phyloP scores from a whole-genome alignment of 192 early-diverging fungal species.

The Paraglomus brasilianum region DNA sequence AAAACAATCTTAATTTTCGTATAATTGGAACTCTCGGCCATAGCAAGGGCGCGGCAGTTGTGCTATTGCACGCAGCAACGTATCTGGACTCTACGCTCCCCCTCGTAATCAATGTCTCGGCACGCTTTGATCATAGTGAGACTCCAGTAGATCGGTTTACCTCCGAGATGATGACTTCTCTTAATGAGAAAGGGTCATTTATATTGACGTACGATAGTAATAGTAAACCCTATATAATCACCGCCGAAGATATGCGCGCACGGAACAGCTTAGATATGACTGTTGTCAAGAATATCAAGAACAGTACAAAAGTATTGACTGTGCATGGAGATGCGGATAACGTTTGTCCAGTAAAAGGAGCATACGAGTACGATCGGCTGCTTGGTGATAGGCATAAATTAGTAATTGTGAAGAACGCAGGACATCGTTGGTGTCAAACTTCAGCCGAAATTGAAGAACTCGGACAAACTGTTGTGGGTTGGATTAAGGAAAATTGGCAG shows the following conservation, averaged over 20 bases:
- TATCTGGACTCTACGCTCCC: slow-evolving; percentile 38
- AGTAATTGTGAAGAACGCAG: slow-evolving; percentile 25
- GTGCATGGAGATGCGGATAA: slow-evolving; percentile 49
- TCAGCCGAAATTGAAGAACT: too few species aligned
- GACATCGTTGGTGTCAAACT: too few species aligned
- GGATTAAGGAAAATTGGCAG: too few species aligned
- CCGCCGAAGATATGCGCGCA: slow-evolving; percentile 36
- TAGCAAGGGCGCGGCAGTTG: slow-evolving; percentile 52
- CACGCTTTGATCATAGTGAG: slow-evolving; percentile 49
- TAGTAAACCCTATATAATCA: slow-evolving; percentile 27
- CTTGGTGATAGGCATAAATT: slow-evolving; percentile 33
- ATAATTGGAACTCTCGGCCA: slow-evolving; percentile 50
- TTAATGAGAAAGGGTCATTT: slow-evolving; percentile 44
- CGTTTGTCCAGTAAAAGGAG: slow-evolving; percentile 47
- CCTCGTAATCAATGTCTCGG: slow-evolving; percentile 47
- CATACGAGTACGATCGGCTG: slow-evolving; percentile 43
- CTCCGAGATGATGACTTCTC: slow-evolving; percentile 36
- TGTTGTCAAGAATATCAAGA: slow-evolving; percentile 40
- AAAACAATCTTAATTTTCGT: slow-evolving; percentile 1
- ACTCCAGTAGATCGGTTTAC: slow-evolving; percentile 47
- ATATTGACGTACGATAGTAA: slow-evolving; percentile 48
- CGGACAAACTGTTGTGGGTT: too few species aligned
- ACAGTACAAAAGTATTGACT: slow-evolving; percentile 44
- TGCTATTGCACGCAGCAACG: slow-evolving; percentile 49
- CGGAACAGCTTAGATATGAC: slow-evolving; percentile 46